Evolutionary conservation across 768 basidiomycete species (phyloP).

Genomic region (Gymnopilus junonius): DNA sequence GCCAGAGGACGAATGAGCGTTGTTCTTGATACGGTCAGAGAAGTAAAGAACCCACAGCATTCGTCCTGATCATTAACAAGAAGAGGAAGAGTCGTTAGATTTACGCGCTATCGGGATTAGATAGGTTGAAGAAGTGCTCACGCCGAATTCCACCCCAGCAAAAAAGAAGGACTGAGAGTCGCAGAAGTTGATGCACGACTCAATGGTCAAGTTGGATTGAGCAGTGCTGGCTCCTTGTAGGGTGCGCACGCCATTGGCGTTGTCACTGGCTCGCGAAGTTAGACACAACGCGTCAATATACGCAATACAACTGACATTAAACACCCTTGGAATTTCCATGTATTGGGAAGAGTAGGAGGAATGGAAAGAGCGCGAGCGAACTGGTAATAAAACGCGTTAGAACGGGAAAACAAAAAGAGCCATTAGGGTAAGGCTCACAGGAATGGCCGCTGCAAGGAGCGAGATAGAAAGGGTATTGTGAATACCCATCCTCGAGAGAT

Average conservation of each 20-base stretch:
- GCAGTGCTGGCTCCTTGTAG: conserved; percentile 51
- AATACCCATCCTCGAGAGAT: conserved; percentile 36
- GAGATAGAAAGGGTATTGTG: conserved; percentile 35
- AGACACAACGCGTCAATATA: not conserved
- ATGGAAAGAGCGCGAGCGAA: conserved; percentile 32
- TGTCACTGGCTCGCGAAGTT: conserved; percentile 27
- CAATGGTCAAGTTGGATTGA: conserved; percentile 63
- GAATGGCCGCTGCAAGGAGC: conserved; percentile 38
- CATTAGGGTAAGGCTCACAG: conserved; percentile 35
- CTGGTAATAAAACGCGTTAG: not conserved
- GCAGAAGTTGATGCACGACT: conserved; percentile 53
- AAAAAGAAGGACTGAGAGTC: conserved; percentile 52
- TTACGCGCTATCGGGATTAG: not conserved
- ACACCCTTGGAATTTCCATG: conserved; percentile 70
- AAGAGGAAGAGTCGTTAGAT: not conserved
- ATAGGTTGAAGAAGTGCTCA: conserved; percentile 14
- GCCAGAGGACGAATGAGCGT: conserved; percentile 4
- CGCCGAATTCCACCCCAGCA: conserved; percentile 71
- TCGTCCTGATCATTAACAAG: conserved; percentile 24
- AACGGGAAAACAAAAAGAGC: not conserved
- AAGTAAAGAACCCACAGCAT: conserved; percentile 30
- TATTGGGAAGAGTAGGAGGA: conserved; percentile 49
- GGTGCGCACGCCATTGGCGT: conserved; percentile 64
- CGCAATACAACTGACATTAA: conserved; percentile 48
- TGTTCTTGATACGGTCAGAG: not conserved